These are phyloP conservation scores for Nannizzia gypsea DNA, from an alignment of 2,329 filamentous ascomycete species.

Conservation along the genomic window DNA sequence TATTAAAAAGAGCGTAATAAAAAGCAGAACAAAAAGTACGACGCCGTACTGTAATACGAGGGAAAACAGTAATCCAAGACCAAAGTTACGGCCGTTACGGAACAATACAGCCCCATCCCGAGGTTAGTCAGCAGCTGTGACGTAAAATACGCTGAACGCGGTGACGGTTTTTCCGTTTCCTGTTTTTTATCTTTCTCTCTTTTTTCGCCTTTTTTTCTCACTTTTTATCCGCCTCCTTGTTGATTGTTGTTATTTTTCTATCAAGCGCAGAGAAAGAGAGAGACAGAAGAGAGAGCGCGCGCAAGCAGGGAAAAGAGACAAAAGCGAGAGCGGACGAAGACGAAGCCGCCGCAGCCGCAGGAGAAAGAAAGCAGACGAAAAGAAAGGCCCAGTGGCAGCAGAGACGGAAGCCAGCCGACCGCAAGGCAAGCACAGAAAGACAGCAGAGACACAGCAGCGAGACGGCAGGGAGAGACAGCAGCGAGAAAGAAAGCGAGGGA, in stretches of 20 bases:
- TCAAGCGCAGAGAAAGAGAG: background rate
- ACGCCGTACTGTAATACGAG: background rate
- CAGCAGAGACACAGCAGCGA: too few relatives aligned
- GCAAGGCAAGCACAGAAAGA: too few relatives aligned
- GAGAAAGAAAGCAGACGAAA: background rate
- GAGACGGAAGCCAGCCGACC: too few relatives aligned
- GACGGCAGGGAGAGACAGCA: too few relatives aligned
- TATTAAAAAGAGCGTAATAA: too few relatives aligned
- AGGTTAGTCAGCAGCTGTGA: slow-evolving; percentile 2
- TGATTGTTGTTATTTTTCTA: background rate
- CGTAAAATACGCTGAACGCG: slow-evolving; percentile 2
- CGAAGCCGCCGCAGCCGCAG: background rate
- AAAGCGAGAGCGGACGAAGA: background rate
- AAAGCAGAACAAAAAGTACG: background rate
- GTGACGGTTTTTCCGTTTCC: slow-evolving; percentile 10
- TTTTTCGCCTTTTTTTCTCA: slow-evolving; percentile 3
- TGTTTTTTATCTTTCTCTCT: slow-evolving; percentile 11
- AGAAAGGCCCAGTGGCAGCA: too few relatives aligned
- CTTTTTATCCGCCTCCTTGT: background rate
- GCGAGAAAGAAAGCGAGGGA: too few relatives aligned
- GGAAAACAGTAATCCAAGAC: background rate
- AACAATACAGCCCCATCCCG: background rate
- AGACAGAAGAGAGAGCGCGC: background rate
- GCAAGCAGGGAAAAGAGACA: background rate
- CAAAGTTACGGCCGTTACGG: background rate